Evolutionary conservation across 306 rosid species (phyloP).

Genomic region (Myrica gale): DNA sequence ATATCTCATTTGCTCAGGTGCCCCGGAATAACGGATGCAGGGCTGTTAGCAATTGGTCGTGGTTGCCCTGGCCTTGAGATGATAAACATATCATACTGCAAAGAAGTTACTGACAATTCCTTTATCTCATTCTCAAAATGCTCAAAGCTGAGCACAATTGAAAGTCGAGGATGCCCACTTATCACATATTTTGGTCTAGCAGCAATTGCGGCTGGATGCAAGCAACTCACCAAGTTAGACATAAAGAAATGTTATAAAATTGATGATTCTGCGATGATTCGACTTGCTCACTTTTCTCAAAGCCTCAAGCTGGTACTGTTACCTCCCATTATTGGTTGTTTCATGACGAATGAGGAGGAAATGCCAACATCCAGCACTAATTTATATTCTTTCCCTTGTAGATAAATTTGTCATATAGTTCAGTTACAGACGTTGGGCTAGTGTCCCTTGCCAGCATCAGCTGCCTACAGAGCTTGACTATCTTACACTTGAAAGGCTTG

Average conservation of each 20-base stretch:
- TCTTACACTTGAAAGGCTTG: conserved; percentile 73
- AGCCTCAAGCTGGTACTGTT: conserved; percentile 73
- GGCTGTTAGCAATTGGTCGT: conserved; percentile 64
- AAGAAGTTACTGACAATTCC: conserved; percentile 61
- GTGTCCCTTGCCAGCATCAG: conserved; percentile 78
- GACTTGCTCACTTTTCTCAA: conserved; percentile 72
- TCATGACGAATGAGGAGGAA: conserved; percentile 5
- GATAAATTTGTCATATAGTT: conserved; percentile 87
- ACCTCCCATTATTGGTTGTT: conserved; percentile 10
- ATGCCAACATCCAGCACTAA: conserved; percentile 13
- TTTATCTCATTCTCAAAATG: conserved; percentile 62
- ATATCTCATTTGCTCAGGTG: conserved; percentile 50
- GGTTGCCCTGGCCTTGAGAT: conserved; percentile 81
- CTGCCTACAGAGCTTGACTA: conserved; percentile 73
- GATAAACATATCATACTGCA: conserved; percentile 77
- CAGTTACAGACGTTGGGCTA: conserved; percentile 81
- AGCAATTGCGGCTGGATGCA: conserved; percentile 61
- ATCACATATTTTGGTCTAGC: conserved; percentile 75
- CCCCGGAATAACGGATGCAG: conserved; percentile 68
- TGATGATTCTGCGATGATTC: conserved; percentile 80
- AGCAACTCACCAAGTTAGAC: conserved; percentile 68
- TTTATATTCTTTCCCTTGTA: conserved; percentile 38
- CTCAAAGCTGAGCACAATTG: conserved; percentile 59
- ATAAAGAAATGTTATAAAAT: conserved; percentile 73
- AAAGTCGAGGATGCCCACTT: conserved; percentile 75